Conservation (phyloP, 2,329 filamentous ascomycete genomes). For the Verticillium zaregamsianum region DNA sequence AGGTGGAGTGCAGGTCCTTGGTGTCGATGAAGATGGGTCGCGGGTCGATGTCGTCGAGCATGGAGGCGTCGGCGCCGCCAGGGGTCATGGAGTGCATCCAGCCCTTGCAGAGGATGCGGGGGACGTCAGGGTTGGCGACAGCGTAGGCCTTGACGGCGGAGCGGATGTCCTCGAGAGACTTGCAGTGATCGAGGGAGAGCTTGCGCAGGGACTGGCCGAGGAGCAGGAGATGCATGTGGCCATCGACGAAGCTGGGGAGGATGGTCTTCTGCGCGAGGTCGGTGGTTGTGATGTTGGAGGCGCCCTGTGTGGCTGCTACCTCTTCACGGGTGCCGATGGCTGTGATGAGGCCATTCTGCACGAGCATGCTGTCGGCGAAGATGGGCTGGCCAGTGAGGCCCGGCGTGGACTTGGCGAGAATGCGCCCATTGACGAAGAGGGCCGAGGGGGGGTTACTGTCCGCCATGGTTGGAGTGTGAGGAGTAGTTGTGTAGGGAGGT, state of each 20-base stretch:
- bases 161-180: conserved; percentile 44
- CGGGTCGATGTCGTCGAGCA: conserved; percentile 49
- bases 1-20: conserved; percentile 52
- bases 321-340: conserved; percentile 8
- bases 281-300: not conserved
- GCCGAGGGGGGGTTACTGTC: not conserved
- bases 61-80: conserved; percentile 37
- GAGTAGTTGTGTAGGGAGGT: too few species aligned
- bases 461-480: not conserved
- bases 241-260: conserved; percentile 54
- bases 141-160: conserved; percentile 40
- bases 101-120: conserved; percentile 47
- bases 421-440: conserved; percentile 14
- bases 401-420: conserved; percentile 9
- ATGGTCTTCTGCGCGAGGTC: conserved; percentile 29
- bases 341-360: conserved; percentile 10
- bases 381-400: conserved; percentile 10
- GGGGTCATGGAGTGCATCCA: conserved; percentile 52
- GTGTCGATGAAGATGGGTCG: conserved; percentile 53
- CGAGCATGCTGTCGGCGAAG: conserved; percentile 14
- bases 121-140: conserved; percentile 37
- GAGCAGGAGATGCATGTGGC: conserved; percentile 52
- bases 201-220: conserved; percentile 51
- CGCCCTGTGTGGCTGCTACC: not conserved
- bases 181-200: conserved; percentile 43